A percentile compares a stretch with the other conserved stretches of the same genome.
Evolutionary conservation across 352 stramenopile species (phyloP).

Genomic region (Globisporangium canariense): DNA sequence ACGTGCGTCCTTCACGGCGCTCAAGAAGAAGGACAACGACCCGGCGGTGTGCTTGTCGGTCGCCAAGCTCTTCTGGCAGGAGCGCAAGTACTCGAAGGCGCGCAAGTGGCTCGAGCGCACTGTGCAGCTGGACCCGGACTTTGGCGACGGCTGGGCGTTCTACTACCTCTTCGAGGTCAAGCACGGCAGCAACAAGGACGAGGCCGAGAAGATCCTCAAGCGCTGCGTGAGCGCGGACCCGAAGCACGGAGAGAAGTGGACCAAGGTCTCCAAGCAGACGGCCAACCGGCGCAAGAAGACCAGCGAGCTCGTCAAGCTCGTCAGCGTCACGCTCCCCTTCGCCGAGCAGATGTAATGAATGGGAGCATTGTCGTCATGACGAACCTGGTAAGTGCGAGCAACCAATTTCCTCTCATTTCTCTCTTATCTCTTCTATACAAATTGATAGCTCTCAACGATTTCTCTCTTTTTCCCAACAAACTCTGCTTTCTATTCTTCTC

Average conservation of each 20-base stretch:
- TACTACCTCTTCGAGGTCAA: conserved; percentile 98
- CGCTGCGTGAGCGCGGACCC: conserved; percentile 91
- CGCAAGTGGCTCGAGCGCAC: conserved; percentile 98
- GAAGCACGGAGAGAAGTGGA: conserved; percentile 95
- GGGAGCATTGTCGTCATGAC: neutral
- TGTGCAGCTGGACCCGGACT: conserved; percentile 93
- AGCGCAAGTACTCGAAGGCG: conserved; percentile 94
- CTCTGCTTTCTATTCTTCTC: neutral
- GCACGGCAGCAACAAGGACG: conserved; percentile 65
- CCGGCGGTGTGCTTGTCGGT: conserved; percentile 95
- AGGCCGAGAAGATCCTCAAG: conserved; percentile 84
- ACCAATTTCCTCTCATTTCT: neutral
- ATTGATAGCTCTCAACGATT: neutral
- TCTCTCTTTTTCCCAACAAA: neutral
- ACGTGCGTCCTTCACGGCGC: conserved; percentile 91
- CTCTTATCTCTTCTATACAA: conserved; percentile 2
- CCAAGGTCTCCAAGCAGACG: conserved; percentile 90
- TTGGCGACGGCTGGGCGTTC: conserved; percentile 96
- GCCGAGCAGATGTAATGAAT: conserved; percentile 42
- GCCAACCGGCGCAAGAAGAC: conserved; percentile 83
- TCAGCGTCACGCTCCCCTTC: conserved; percentile 75
- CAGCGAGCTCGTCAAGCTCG: conserved; percentile 69
- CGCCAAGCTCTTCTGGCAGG: conserved; percentile 95
- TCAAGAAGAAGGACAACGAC: conserved; percentile 98
- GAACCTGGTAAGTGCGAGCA: conserved; percentile 6